Base-by-base conservation (phyloP, 495 filamentous ascomycete species). In the Hypoxylon subgilvum region DNA sequence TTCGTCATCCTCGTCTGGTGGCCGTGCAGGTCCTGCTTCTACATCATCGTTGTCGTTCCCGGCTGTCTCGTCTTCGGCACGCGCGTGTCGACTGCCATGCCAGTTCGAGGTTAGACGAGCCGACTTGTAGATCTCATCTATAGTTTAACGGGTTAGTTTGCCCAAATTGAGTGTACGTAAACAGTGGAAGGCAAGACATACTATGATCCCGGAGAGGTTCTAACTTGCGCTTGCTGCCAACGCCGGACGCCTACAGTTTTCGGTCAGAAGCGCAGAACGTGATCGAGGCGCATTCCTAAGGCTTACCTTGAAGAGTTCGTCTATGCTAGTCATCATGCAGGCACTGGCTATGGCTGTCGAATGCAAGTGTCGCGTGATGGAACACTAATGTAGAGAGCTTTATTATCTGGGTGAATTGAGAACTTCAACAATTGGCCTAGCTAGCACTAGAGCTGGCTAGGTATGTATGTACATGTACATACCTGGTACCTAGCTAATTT, bases 81-180 rank as follows among this genome's bases (percentile, higher is more conserved):
- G 71, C 21, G 73, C 65, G 42, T 72, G 75, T 16, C 72, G 74
- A 49, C 56, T 56, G 54, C 47, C 65, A 31, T 38, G 36, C 40
- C 80, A 79, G 64, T 84, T 82, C 6, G 82, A 67, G 18, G 78
- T 77, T 31, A 88, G 71, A 66, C 92, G 96, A 16, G 86, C 84
- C n/a, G 89, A 86, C 77, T 99, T 97, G 80, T 93, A 94, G 49
- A 89, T 76, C 66, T 89, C 80, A 74, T 84, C 88, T 90, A 44
- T 40, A 41, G 9, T 36, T 31, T 5, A 25, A 22, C 44, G 19
- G 49, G 48, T 59, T 14, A 52, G 36, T 19, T 22, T 35, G 41
- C n/a, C n/a, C n/a, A n/a, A 4, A 50, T 48, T n/a, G 36, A 44
- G 22, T 21, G 47, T 21, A 4, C 17, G 39, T 30, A 41, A 32